phyloP scores from a whole-genome alignment of 176 grass and related monocot species.

The Pharus latifolius region DNA sequence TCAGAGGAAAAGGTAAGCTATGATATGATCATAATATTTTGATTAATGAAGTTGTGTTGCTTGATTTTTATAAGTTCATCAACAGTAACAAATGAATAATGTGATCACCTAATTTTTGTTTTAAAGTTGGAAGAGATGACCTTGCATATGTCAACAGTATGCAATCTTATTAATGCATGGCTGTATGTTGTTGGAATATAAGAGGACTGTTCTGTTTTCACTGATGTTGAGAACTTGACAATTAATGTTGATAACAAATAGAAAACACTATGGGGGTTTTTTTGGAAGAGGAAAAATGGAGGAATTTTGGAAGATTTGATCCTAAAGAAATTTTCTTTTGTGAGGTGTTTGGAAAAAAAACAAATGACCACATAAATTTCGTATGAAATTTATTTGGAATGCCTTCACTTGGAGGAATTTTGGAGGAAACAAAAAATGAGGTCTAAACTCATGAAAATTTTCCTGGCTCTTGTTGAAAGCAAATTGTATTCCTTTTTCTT shows the following conservation, averaged over 20 bases:
- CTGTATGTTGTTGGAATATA: background rate
- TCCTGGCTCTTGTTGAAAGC: too few relatives aligned
- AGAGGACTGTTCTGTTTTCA: background rate
- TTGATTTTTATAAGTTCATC: background rate
- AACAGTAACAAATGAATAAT: background rate
- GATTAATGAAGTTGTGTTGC: background rate
- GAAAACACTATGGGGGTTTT: too few relatives aligned
- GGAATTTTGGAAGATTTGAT: too few relatives aligned
- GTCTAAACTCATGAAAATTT: too few relatives aligned
- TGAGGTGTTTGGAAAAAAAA: too few relatives aligned
- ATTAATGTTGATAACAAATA: background rate
- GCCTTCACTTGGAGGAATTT: too few relatives aligned
- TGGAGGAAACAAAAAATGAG: too few relatives aligned
- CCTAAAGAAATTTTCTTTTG: too few relatives aligned
- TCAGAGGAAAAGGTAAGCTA: slow-evolving; percentile 75
- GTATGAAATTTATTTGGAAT: too few relatives aligned
- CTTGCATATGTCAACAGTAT: background rate
- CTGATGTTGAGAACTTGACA: background rate
- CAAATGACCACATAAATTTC: too few relatives aligned
- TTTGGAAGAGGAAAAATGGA: too few relatives aligned
- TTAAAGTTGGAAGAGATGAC: background rate
- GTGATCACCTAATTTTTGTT: background rate
- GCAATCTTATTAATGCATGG: background rate
- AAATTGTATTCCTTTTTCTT: too few relatives aligned
- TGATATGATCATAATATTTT: background rate